phyloP scores from a whole-genome alignment of 2,329 filamentous ascomycete species.

The Penicillium vulpinum region DNA sequence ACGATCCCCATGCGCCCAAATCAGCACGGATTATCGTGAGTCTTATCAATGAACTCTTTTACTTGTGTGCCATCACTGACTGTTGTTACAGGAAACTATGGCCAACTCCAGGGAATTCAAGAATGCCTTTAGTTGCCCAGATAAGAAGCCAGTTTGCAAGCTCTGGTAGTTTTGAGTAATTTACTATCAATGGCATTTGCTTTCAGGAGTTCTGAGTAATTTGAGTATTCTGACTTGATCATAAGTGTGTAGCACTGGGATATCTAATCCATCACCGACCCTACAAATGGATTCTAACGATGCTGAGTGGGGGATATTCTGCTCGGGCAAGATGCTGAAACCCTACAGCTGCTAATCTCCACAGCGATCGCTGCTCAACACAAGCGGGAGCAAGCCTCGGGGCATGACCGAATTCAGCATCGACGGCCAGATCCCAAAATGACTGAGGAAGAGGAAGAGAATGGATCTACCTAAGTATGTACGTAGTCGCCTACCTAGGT shows the following conservation, averaged over 20 bases:
- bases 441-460: background rate
- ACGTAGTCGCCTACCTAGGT: too few relatives aligned
- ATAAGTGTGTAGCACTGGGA: background rate
- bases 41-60: background rate
- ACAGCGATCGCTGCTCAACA: background rate
- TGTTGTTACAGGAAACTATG: slow-evolving; percentile 54
- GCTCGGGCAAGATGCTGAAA: background rate
- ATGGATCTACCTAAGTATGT: too few relatives aligned
- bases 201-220: background rate
- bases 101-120: slow-evolving; percentile 67
- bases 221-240: background rate
- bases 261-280: background rate
- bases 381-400: background rate
- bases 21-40: slow-evolving; percentile 57
- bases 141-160: slow-evolving; percentile 67
- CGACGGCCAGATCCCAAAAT: background rate
- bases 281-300: background rate
- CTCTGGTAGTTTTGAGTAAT: slow-evolving; percentile 57
- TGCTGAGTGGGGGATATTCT: background rate
- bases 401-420: background rate
- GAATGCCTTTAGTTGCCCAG: slow-evolving; percentile 65
- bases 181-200: background rate
- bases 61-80: background rate
- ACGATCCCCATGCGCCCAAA: slow-evolving; percentile 66
- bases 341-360: background rate